Evolutionary conservation across 306 rosid genomes (phyloP), one percentile per base, ranked within the genome.

Genomic region (Lathyrus tuberosus): DNA sequence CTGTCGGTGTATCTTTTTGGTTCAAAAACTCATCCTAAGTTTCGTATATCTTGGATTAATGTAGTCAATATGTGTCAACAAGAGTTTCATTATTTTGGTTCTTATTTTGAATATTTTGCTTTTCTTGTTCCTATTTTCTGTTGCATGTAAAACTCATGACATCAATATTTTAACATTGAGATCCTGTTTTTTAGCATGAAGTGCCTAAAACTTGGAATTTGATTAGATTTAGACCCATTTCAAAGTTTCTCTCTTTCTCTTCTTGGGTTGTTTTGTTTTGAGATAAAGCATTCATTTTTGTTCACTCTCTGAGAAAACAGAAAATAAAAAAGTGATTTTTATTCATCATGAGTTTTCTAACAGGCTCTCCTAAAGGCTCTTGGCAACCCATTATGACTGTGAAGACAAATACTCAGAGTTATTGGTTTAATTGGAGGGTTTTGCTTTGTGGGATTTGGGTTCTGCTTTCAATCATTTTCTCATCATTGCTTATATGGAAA

Each of bases 341-440:
- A 26, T 28, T 57, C 62, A 57, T 24, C 40, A 57, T 95, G 99
- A 82, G 77, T 79, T 84, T 84, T 69, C 74, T 85, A 76, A 86
- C 95, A 87, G 97, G 92, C 10, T 69, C 96, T 58, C 38, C 89
- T 17, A 86, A 80, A 28, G 79, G 77, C 9, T 76, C 91, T 40
- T 95, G 99, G 99, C 82, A 89, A 28, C 99, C 99, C 6, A 75
- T 86, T 51, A 83, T 84, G 96, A 86, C 96, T 20, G 83, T 82
- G 0, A 89, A 91, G 75, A 95, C 99, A 70, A 87, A 90, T 44
- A 57, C 62, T 8, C 52, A 82, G 17, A 76, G 84, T 81, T 95
- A 91, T 82, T 95, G 99, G 99, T 37, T 91, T 8, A 95, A 91
- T 56, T 95, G 99, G 99, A 87, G 87, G 59, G 87, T 95, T 35